Evolutionary conservation across 495 filamentous ascomycete genomes (phyloP), one percentile per base, ranked within the genome.

Genomic region (Darksidea phi): DNA sequence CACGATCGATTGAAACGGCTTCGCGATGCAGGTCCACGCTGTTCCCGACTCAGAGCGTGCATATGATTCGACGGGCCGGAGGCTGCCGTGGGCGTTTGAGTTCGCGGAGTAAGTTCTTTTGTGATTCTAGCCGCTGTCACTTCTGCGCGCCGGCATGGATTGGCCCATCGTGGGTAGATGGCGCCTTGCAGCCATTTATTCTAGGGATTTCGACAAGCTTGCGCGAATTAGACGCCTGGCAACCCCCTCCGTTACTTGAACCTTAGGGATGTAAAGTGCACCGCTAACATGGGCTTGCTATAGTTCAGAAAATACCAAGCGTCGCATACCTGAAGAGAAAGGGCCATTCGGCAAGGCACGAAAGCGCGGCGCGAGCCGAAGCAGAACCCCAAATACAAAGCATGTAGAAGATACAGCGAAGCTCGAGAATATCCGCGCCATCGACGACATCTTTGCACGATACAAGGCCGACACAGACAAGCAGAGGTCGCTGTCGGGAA

Each of bases 41-140:
- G 85, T 88, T 21, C 85, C 84, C n/a, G 79, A 78, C 20, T 77
- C 82, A 70, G 85, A 87, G 71, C 79, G 83, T 62, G 84, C 82
- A 28, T 73, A 77, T 66, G 84, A 86, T 65, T 77, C 82, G 23
- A 78, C 81, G 43, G 85, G 85, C 37, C 79, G 81, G 63, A 72
- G 76, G 46, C 63, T 87, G 54, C 84, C 83, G 32, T 87, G 82
- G 83, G 82, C 75, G 12, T 83, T 83, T 66, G 77, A 83, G 34
- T 83, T 80, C 62, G 82, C 81, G 71, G 80, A 83, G 83, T 86
- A 61, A 73, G 78, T 75, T 13, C 4, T 23, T 13, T 15, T 47
- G 28, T 10, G 4, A 4, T 32, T 32, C 28, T 32, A 12, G 51
- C 28, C 23, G 26, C 32, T 63, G 28, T 20, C 23, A 26, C 7